phyloP scores from a whole-genome alignment of 2,329 filamentous ascomycete species.

The Stylonectria norvegica region DNA sequence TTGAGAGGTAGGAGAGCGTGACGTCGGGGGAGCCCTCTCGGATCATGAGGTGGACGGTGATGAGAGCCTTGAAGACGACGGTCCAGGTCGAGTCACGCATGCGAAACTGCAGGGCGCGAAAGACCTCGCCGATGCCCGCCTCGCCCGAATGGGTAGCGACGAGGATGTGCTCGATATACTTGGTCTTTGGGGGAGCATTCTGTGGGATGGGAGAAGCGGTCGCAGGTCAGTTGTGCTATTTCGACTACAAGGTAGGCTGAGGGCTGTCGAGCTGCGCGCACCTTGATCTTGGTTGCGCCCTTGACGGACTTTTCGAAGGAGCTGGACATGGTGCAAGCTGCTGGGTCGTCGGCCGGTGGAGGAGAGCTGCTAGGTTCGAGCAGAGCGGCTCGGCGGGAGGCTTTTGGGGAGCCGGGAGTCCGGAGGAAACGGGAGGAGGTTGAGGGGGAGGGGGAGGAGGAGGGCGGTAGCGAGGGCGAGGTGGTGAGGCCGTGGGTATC shows the following conservation, averaged over 20 bases:
- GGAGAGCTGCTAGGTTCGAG: too few species aligned
- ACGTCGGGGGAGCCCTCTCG: slow-evolving; percentile 88
- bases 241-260: neutral
- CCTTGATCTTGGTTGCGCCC: slow-evolving; percentile 97
- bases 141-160: slow-evolving; percentile 93
- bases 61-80: slow-evolving; percentile 97
- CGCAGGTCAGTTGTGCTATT: too few species aligned
- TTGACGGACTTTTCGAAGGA: slow-evolving; percentile 99
- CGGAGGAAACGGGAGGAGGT: slow-evolving; percentile 9
- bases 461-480: slow-evolving; percentile 9
- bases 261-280: slow-evolving; percentile 31
- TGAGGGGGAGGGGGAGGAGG: slow-evolving; percentile 7
- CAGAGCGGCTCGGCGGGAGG: too few species aligned
- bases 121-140: slow-evolving; percentile 91
- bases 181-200: slow-evolving; percentile 95
- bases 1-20: slow-evolving; percentile 78
- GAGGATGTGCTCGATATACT: slow-evolving; percentile 98
- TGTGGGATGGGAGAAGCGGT: too few species aligned
- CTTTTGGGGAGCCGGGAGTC: slow-evolving; percentile 3
- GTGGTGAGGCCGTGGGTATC: slow-evolving; percentile 9
- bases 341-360: too few species aligned
- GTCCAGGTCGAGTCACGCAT: slow-evolving; percentile 98
- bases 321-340: slow-evolving; percentile 60
- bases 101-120: slow-evolving; percentile 83
- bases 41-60: slow-evolving; percentile 96